Conservation (phyloP, 768 basidiomycete genomes). For the Mycena albidolilacea region DNA sequence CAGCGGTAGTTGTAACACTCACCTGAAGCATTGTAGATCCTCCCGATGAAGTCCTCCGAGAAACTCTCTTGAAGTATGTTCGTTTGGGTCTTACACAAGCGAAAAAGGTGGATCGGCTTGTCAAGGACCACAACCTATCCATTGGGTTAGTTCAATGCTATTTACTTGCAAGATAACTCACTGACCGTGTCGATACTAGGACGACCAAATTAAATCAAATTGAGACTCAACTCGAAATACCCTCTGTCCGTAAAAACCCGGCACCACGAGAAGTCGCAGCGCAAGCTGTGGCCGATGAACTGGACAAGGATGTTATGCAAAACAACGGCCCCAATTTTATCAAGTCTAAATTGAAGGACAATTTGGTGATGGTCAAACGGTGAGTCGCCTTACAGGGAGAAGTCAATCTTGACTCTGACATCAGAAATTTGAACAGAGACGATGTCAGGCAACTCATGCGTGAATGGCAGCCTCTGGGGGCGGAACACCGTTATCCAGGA, state of each 20-base stretch:
- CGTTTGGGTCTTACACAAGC: not conserved
- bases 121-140: constrained; percentile 11
- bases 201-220: constrained; percentile 1
- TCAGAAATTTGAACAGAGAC: not conserved
- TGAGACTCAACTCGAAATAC: constrained; percentile 1
- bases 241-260: not conserved
- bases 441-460: not conserved
- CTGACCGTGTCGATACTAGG: not conserved
- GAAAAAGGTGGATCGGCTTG: not conserved
- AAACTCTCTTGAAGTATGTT: constrained; percentile 4
- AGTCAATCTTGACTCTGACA: not conserved
- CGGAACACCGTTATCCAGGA: not conserved
- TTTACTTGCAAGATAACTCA: not conserved
- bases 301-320: constrained; percentile 37
- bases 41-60: not conserved
- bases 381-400: not conserved
- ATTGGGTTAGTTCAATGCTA: not conserved
- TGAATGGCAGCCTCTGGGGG: not conserved
- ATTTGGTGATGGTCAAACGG: not conserved
- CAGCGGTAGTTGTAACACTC: not conserved
- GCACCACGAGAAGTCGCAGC: not conserved
- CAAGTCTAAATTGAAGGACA: constrained; percentile 13
- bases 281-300: constrained; percentile 25
- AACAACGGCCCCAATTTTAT: constrained; percentile 37
- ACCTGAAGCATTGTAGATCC: constrained; percentile 11